Percentiles rank a stretch among this genome's conserved stretches.
Evolutionary conservation across 2,329 filamentous ascomycete genomes (phyloP).

Genomic region (Cladophialophora chaetospira): DNA sequence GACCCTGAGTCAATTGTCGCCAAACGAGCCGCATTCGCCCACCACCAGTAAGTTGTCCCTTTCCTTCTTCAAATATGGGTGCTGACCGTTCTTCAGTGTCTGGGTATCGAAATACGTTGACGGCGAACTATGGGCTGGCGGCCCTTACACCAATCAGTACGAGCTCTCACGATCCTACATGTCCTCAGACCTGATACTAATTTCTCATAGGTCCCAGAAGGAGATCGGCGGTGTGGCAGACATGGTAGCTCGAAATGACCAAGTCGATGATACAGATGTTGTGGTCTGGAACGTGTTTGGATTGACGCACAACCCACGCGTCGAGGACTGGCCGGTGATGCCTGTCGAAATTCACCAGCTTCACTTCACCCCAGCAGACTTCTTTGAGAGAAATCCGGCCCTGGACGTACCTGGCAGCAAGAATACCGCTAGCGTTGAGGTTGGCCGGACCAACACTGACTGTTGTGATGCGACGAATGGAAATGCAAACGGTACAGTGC

Average conservation of each 20-base stretch:
- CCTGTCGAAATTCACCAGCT: conserved; percentile 52
- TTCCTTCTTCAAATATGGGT: no score
- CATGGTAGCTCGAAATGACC: conserved; percentile 46
- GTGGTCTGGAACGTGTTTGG: conserved; percentile 55
- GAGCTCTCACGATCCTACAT: no score
- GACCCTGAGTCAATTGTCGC: conserved; percentile 47
- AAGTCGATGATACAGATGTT: conserved; percentile 48
- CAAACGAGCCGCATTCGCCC: conserved; percentile 50
- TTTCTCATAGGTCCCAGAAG: conserved; percentile 42
- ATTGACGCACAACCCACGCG: conserved; percentile 53
- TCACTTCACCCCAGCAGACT: conserved; percentile 53
- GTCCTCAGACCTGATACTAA: no score
- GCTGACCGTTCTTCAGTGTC: no score
- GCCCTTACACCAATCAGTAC: conserved; percentile 53
- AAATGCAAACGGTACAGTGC: conserved; percentile 15
- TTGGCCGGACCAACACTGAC: conserved; percentile 23
- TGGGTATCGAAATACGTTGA: conserved; percentile 55
- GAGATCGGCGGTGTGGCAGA: conserved; percentile 50
- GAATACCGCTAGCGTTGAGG: conserved; percentile 35
- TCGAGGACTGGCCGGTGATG: conserved; percentile 54
- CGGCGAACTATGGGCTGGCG: conserved; percentile 52
- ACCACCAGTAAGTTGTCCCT: no score
- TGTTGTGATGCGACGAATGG: conserved; percentile 21
- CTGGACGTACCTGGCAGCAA: conserved; percentile 53
- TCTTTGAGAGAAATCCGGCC: conserved; percentile 56